Conservation (phyloP, 2,329 filamentous ascomycete species). For the Scedosporium apiospermum region DNA sequence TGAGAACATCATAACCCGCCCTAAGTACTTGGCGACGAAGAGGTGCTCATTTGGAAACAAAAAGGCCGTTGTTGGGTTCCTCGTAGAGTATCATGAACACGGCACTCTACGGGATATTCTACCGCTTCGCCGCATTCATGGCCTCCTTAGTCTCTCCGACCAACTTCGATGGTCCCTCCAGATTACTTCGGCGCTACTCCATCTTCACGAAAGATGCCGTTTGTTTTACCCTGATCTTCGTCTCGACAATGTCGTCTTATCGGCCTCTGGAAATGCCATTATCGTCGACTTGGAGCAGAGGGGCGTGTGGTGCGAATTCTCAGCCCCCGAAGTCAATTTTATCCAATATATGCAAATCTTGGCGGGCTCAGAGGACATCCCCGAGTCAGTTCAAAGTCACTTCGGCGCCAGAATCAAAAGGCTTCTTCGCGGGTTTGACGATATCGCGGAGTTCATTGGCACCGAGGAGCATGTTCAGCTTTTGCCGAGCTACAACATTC, state of each 20-base stretch:
- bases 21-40: conserved; percentile 46
- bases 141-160: conserved; percentile 28
- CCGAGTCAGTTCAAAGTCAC: conserved; percentile 25
- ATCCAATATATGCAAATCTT: conserved; percentile 48
- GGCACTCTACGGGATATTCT: conserved; percentile 47
- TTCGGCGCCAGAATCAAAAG: conserved; percentile 31
- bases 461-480: not conserved
- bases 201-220: conserved; percentile 33
- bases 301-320: conserved; percentile 54
- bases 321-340: conserved; percentile 49
- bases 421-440: conserved; percentile 38
- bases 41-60: conserved; percentile 46
- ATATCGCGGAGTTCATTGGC: conserved; percentile 9
- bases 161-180: conserved; percentile 46
- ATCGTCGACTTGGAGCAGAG: conserved; percentile 56
- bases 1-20: conserved; percentile 40
- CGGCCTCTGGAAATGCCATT: conserved; percentile 33
- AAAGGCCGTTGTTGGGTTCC: conserved; percentile 45
- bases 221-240: conserved; percentile 50
- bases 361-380: conserved; percentile 37
- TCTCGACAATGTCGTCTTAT: conserved; percentile 49
- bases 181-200: conserved; percentile 39
- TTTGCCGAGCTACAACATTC: conserved; percentile 28
- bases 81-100: conserved; percentile 41
- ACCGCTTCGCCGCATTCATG: conserved; percentile 38